These are phyloP conservation scores for Exidia glandulosa DNA, from an alignment of 768 basidiomycete species.

Conservation along the genomic window DNA sequence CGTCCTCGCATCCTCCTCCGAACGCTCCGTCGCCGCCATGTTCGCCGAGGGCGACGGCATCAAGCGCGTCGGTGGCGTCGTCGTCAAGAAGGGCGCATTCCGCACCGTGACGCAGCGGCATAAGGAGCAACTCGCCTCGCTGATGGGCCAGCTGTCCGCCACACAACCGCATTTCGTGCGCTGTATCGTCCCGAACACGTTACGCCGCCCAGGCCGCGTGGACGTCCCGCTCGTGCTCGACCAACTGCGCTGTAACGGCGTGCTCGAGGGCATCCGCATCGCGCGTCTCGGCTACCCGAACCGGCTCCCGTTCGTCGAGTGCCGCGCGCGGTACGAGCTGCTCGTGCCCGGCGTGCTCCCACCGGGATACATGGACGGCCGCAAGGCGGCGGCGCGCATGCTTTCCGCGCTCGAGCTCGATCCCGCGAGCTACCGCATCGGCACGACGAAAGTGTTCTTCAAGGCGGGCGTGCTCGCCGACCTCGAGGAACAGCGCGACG, in stretches of 20 bases:
- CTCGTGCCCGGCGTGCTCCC: conserved; percentile 90
- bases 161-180: conserved; percentile 98
- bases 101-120: conserved; percentile 91
- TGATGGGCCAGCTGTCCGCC: conserved; percentile 83
- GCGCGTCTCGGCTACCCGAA: conserved; percentile 97
- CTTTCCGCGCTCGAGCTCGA: conserved; percentile 83
- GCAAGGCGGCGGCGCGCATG: conserved; percentile 88
- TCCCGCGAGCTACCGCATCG: conserved; percentile 74
- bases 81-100: conserved; percentile 91
- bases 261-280: conserved; percentile 95
- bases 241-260: conserved; percentile 96
- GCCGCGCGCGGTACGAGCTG: conserved; percentile 92
- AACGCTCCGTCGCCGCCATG: conserved; percentile 69
- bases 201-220: conserved; percentile 84
- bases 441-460: conserved; percentile 97
- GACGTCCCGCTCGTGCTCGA: conserved; percentile 93
- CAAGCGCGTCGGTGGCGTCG: conserved; percentile 27
- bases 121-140: conserved; percentile 84
- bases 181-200: conserved; percentile 90
- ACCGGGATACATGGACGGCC: conserved; percentile 94
- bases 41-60: conserved; percentile 63
- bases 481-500: conserved; percentile 85
- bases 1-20: conserved; percentile 71
- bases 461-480: conserved; percentile 96
- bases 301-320: conserved; percentile 91